These are phyloP conservation scores for Verticillium isaacii DNA, from an alignment of 2,329 filamentous ascomycete species.

Conservation along the genomic window DNA sequence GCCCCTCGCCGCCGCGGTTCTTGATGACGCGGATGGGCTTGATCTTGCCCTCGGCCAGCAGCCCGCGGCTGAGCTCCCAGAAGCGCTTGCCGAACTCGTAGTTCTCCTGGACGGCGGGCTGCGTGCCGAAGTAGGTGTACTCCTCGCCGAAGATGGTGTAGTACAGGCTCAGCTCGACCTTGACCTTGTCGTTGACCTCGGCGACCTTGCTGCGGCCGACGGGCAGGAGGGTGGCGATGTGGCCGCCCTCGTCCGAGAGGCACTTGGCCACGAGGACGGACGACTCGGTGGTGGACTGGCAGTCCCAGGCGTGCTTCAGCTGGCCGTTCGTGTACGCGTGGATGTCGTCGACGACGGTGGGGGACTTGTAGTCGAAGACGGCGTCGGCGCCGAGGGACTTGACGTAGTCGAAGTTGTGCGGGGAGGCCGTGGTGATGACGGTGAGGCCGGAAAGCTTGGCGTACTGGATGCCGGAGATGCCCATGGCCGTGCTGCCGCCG, in stretches of 20 bases:
- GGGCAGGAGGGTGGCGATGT: slow-evolving; percentile 33
- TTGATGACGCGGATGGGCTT: slow-evolving; percentile 23
- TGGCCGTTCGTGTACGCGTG: slow-evolving; percentile 15
- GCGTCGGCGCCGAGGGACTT: slow-evolving; percentile 22
- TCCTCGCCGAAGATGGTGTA: slow-evolving; percentile 31
- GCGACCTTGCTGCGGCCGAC: slow-evolving; percentile 30
- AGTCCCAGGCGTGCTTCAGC: slow-evolving; percentile 21
- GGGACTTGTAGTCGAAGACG: slow-evolving; percentile 25
- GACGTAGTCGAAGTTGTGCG: slow-evolving; percentile 29
- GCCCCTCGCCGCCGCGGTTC: slow-evolving; percentile 21
- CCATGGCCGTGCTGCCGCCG: slow-evolving; percentile 47
- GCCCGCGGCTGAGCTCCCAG: slow-evolving; percentile 21
- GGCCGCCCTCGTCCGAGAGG: slow-evolving; percentile 17
- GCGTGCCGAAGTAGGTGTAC: slow-evolving; percentile 16
- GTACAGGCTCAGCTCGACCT: slow-evolving; percentile 24
- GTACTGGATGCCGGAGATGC: slow-evolving; percentile 39
- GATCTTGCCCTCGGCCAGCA: slow-evolving; percentile 29
- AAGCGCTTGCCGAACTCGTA: slow-evolving; percentile 27
- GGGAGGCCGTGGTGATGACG: slow-evolving; percentile 24
- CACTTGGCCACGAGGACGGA: slow-evolving; percentile 16
- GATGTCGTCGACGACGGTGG: slow-evolving; percentile 18
- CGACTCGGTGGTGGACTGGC: slow-evolving; percentile 7
- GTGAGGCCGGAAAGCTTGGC: slow-evolving; percentile 28
- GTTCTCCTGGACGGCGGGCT: slow-evolving; percentile 15
- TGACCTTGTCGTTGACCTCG: slow-evolving; percentile 33